Conservation (phyloP, 257 asterid genomes). For the Cynanchum wilfordii region DNA sequence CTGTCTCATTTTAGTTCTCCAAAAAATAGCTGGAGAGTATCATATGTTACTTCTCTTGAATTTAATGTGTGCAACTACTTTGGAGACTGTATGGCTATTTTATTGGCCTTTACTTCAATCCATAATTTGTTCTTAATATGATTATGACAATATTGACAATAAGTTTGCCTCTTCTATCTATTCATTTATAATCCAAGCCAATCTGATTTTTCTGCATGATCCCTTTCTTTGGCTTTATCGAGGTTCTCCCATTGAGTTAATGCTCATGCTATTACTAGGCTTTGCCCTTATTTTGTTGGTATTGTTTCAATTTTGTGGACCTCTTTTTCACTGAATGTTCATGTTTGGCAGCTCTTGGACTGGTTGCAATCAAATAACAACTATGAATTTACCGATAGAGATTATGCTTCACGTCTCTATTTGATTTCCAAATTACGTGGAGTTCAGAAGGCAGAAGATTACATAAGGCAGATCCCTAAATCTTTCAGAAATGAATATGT, state of each 20-base stretch:
- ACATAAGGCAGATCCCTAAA: slow-evolving; percentile 46
- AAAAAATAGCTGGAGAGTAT: not conserved
- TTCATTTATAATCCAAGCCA: not conserved
- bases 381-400: slow-evolving; percentile 39
- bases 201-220: not conserved
- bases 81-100: not conserved
- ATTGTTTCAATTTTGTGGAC: not conserved
- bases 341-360: slow-evolving; percentile 57
- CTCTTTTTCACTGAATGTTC: slow-evolving; percentile 10
- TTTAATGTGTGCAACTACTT: not conserved
- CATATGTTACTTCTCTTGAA: not conserved
- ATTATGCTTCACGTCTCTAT: slow-evolving; percentile 55
- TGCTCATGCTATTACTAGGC: not conserved
- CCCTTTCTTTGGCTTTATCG: not conserved
- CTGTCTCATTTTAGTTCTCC: not conserved
- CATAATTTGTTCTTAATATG: not conserved
- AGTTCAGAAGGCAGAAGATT: slow-evolving; percentile 47
- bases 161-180: not conserved
- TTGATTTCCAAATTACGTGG: slow-evolving; percentile 68
- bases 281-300: not conserved
- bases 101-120: not conserved
- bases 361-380: slow-evolving; percentile 57
- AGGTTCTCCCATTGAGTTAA: not conserved
- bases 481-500: slow-evolving; percentile 51
- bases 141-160: not conserved